Percentiles rank a stretch among this genome's conserved stretches.
Evolutionary conservation across 2,329 filamentous ascomycete genomes (phyloP).

Genomic region (Aspergillus sp.): DNA sequence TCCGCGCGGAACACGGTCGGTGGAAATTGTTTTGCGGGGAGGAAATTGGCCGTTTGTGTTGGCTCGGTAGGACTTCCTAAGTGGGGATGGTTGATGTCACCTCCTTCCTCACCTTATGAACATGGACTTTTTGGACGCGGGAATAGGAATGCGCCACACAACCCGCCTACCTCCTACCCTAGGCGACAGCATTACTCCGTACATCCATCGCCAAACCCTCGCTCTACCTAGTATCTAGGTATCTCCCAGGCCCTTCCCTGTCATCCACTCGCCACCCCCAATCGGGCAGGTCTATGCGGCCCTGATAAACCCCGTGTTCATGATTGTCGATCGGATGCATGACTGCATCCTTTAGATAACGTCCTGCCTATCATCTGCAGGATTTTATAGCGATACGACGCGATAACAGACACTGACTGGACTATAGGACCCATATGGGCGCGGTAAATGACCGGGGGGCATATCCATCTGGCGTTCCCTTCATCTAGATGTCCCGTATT

Average conservation of each 20-base stretch:
- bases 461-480: background rate
- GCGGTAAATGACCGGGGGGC: background rate
- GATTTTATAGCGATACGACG: background rate
- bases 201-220: too few species aligned
- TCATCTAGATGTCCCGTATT: too few species aligned
- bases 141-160: too few species aligned
- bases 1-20: background rate
- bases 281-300: slow-evolving; percentile 8
- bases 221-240: too few species aligned
- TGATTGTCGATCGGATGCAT: slow-evolving; percentile 8
- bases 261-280: background rate
- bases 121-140: too few species aligned
- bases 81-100: slow-evolving; percentile 16
- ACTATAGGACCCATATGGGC: too few species aligned
- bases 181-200: too few species aligned
- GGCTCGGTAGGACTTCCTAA: slow-evolving; percentile 32
- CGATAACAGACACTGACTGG: background rate
- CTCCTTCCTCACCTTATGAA: too few species aligned
- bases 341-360: background rate
- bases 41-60: slow-evolving; percentile 11
- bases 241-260: background rate
- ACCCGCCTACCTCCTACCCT: too few species aligned
- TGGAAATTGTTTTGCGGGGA: slow-evolving; percentile 9
- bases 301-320: slow-evolving; percentile 2
- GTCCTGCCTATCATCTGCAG: background rate